Percentiles rank a stretch among this genome's conserved stretches.
Evolutionary conservation across 495 filamentous ascomycete species (phyloP).

Genomic region (Penicillium arizonense): DNA sequence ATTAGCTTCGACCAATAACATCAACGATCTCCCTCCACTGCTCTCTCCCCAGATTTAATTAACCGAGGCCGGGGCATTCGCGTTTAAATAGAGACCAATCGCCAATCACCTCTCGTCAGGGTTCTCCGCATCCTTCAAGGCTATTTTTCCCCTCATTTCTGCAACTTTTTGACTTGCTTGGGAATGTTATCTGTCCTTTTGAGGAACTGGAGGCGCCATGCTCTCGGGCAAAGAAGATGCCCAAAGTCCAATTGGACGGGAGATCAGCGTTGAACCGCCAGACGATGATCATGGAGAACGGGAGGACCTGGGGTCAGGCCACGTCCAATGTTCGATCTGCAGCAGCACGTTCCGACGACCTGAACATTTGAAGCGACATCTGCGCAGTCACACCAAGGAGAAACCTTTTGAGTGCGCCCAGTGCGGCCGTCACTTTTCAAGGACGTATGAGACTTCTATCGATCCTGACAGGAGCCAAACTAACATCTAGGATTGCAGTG

Average conservation of each 20-base stretch:
- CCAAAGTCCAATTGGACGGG: constrained; percentile 12
- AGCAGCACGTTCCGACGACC: constrained; percentile 61
- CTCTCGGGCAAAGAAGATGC: constrained; percentile 30
- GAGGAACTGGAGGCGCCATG: constrained; percentile 23
- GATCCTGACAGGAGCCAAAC: not conserved
- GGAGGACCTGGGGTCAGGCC: constrained; percentile 20
- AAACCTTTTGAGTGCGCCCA: constrained; percentile 66
- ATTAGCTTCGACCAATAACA: no score
- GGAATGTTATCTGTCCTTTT: constrained; percentile 18
- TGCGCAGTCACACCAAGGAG: constrained; percentile 68
- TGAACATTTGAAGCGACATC: constrained; percentile 71
- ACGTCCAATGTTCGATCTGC: constrained; percentile 49
- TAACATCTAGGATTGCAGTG: constrained; percentile 26
- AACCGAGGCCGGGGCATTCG: constrained; percentile 19
- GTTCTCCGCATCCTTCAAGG: constrained; percentile 8
- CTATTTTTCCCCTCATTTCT: constrained; percentile 14
- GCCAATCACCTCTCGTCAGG: constrained; percentile 5
- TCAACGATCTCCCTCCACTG: not conserved
- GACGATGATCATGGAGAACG: constrained; percentile 20
- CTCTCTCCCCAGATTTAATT: constrained; percentile 20
- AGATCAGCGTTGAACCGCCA: constrained; percentile 4
- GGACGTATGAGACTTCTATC: constrained; percentile 38
- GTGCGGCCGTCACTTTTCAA: constrained; percentile 67
- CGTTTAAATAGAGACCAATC: constrained; percentile 6
- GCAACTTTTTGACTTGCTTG: constrained; percentile 2